Conservation (phyloP, 345 rosid genomes). For the Brassica cretica region DNA sequence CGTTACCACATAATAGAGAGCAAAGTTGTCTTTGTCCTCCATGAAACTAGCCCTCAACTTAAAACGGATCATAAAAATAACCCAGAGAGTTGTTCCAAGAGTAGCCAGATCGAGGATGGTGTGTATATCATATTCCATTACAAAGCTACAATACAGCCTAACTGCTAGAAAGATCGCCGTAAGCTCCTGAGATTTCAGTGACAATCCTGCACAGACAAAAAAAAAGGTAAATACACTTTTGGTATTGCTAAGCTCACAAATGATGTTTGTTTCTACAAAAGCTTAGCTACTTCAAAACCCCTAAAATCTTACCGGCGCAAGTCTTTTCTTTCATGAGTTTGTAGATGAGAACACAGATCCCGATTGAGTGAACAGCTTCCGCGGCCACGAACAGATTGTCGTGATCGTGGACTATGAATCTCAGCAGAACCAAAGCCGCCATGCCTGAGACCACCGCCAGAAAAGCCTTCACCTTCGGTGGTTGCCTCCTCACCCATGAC, state of each 20-base stretch:
- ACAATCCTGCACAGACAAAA: slow-evolving; percentile 59
- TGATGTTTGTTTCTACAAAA: neutral
- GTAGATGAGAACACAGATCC: slow-evolving; percentile 89
- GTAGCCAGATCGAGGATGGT: slow-evolving; percentile 95
- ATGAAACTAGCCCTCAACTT: slow-evolving; percentile 87
- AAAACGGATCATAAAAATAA: slow-evolving; percentile 95
- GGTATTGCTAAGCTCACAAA: neutral
- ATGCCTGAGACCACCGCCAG: slow-evolving; percentile 90
- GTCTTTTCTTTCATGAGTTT: slow-evolving; percentile 95
- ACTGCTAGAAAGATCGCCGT: slow-evolving; percentile 93
- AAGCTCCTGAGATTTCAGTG: slow-evolving; percentile 91
- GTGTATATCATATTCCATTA: slow-evolving; percentile 98
- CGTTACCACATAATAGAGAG: slow-evolving; percentile 80
- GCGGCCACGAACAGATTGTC: slow-evolving; percentile 99
- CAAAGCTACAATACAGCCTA: slow-evolving; percentile 92
- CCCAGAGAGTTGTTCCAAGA: slow-evolving; percentile 92
- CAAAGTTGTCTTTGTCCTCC: slow-evolving; percentile 97
- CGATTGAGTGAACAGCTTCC: slow-evolving; percentile 97
- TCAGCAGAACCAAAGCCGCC: slow-evolving; percentile 81
- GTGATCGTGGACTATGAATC: slow-evolving; percentile 93
- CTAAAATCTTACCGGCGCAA: slow-evolving; percentile 66
- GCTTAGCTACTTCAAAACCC: neutral
- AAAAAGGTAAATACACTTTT: neutral
- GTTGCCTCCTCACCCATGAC: slow-evolving; percentile 92
- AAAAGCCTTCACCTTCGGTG: slow-evolving; percentile 94